A percentile compares a stretch with the other conserved stretches of the same genome.
These are phyloP conservation scores for Botryosphaeria dothidea DNA, from an alignment of 2,329 filamentous ascomycete species.

Conservation along the genomic window DNA sequence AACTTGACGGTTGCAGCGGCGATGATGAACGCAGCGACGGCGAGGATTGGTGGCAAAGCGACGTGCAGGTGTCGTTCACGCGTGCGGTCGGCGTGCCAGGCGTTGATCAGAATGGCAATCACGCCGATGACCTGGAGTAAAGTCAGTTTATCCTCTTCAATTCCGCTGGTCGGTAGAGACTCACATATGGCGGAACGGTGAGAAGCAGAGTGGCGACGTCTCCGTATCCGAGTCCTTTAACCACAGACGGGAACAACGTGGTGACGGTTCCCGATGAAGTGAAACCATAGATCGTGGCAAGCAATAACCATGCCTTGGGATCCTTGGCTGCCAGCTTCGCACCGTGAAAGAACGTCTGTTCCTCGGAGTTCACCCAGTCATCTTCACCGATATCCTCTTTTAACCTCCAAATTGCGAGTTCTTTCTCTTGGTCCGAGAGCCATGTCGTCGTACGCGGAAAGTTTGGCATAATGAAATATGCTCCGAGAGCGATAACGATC, in stretches of 20 bases:
- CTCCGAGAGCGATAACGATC: not conserved
- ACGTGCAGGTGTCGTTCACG: conserved; percentile 45
- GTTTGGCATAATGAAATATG: conserved; percentile 8
- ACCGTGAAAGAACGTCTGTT: conserved; percentile 34
- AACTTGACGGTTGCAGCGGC: conserved; percentile 41
- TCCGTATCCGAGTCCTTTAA: conserved; percentile 32
- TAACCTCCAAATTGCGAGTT: conserved; percentile 27
- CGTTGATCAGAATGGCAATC: conserved; percentile 35
- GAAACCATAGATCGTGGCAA: conserved; percentile 38
- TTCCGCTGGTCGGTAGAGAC: not conserved
- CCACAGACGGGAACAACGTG: conserved; percentile 34
- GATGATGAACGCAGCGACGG: conserved; percentile 33
- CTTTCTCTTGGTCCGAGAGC: not conserved
- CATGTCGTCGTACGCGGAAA: conserved; percentile 1
- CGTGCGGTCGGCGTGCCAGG: conserved; percentile 41
- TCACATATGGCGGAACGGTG: conserved; percentile 31
- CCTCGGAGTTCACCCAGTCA: conserved; percentile 31
- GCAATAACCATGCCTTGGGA: conserved; percentile 36
- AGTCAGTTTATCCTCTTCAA: not conserved
- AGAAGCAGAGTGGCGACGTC: conserved; percentile 33
- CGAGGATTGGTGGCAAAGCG: conserved; percentile 30
- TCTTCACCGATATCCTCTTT: conserved; percentile 35
- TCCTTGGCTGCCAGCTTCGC: conserved; percentile 33
- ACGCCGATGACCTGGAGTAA: conserved; percentile 45
- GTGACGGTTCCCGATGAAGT: conserved; percentile 35